Conservation (phyloP, 2,329 filamentous ascomycete genomes). For the Fusarium protoensiforme region DNA sequence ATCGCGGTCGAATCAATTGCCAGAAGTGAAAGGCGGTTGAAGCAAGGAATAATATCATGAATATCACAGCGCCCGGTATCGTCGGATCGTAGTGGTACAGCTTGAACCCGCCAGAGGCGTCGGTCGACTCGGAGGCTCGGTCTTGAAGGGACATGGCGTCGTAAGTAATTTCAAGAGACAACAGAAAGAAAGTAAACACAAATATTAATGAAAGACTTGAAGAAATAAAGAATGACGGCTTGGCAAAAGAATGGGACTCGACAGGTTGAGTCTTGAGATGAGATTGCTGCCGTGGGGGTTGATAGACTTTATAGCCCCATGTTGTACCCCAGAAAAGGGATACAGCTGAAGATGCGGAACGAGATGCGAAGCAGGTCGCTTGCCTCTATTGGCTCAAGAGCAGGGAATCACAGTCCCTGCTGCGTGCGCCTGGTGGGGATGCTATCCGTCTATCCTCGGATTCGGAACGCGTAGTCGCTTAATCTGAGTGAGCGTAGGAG, state of each 20-base stretch:
- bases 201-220: background rate
- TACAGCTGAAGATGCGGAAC: background rate
- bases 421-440: background rate
- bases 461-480: background rate
- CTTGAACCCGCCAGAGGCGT: background rate
- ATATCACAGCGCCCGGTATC: background rate
- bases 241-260: background rate
- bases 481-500: background rate
- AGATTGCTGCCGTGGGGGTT: background rate
- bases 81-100: background rate
- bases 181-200: background rate
- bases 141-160: background rate
- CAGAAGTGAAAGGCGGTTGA: background rate
- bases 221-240: background rate
- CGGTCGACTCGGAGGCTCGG: background rate
- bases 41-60: background rate
- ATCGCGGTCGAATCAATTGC: background rate
- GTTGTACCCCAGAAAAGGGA: background rate
- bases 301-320: background rate
- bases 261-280: background rate
- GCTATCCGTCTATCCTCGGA: background rate
- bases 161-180: background rate
- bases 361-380: background rate
- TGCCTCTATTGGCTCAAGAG: background rate
- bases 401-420: background rate